Evolutionary conservation across 2,329 filamentous ascomycete genomes (phyloP).

Genomic region (Alternaria ethzedia): DNA sequence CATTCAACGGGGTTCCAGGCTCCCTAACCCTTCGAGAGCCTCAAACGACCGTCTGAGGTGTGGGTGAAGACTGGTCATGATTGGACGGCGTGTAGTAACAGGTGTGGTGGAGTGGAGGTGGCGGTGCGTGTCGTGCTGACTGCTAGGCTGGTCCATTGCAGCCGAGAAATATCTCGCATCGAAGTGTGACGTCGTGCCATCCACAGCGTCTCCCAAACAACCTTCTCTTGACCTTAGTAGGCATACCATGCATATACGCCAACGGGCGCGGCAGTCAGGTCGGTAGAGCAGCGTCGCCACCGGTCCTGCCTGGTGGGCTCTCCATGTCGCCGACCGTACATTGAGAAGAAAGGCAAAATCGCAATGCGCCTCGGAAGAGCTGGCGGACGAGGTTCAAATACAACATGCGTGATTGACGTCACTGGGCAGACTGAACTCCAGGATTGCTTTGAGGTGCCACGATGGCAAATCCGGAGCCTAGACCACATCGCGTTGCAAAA

Average conservation of each 20-base stretch:
- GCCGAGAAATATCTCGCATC: neutral
- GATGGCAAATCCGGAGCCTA: neutral
- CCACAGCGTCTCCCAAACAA: neutral
- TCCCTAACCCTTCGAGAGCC: neutral
- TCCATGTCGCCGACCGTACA: neutral
- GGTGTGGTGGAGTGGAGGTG: neutral
- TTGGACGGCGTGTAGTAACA: neutral
- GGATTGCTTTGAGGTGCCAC: neutral
- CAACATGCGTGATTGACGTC: neutral
- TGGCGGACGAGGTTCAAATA: neutral
- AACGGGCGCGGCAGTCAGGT: neutral
- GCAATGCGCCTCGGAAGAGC: neutral
- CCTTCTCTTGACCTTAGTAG: slow-evolving; percentile 1
- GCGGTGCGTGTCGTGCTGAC: neutral
- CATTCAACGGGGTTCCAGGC: slow-evolving; percentile 3
- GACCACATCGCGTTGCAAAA: neutral
- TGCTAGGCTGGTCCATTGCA: neutral
- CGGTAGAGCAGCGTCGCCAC: neutral
- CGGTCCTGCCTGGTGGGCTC: neutral
- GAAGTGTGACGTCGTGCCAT: neutral
- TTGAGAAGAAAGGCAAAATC: neutral
- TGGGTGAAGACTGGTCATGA: neutral
- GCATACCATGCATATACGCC: neutral
- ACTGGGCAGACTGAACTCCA: neutral
- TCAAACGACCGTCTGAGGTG: neutral